These are phyloP conservation scores for Stipa capillata DNA, from an alignment of 176 grass and related monocot genomes.

Conservation along the genomic window DNA sequence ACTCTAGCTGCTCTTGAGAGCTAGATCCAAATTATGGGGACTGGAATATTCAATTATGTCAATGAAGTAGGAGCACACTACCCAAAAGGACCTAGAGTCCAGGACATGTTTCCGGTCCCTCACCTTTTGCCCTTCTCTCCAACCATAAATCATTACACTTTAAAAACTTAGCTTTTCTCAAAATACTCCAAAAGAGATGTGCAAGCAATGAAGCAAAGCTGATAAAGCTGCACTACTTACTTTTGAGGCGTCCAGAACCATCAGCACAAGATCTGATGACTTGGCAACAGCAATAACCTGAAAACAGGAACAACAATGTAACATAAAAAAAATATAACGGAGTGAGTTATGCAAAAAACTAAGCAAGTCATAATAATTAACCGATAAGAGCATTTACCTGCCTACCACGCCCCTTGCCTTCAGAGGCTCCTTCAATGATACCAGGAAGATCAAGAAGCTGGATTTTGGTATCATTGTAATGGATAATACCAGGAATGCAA, in stretches of 20 bases:
- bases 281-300: constrained; percentile 98
- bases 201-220: constrained; percentile 17
- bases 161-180: background rate
- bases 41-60: background rate
- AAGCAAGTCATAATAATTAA: background rate
- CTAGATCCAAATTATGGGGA: background rate
- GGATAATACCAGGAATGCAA: constrained; percentile 98
- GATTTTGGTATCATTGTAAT: constrained; percentile 99
- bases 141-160: background rate
- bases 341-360: background rate
- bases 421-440: constrained; percentile 99
- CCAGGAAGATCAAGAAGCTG: constrained; percentile 99
- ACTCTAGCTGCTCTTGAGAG: background rate
- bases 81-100: background rate
- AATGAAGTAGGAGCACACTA: background rate
- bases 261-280: constrained; percentile 98
- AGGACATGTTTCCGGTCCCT: background rate
- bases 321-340: background rate
- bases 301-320: constrained; percentile 15
- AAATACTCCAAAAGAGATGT: background rate
- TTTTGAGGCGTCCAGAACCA: constrained; percentile 97
- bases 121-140: background rate
- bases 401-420: constrained; percentile 97
- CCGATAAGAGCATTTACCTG: constrained; percentile 47
- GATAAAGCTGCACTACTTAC: constrained; percentile 35